These are phyloP conservation scores for Naumovozyma castellii DNA, from an alignment of 805 yeast species.

Conservation along the genomic window DNA sequence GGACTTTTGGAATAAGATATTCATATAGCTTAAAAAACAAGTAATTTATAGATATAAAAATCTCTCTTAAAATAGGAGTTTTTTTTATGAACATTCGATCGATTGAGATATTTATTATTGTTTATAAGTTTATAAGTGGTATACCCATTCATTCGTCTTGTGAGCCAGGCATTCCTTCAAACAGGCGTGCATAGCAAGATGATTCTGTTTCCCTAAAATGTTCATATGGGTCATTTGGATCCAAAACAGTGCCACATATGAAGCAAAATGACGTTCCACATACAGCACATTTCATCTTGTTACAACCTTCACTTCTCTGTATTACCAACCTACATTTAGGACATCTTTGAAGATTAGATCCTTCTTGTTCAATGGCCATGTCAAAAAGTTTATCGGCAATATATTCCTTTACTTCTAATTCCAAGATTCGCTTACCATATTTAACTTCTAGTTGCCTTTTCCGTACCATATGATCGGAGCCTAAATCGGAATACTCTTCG, in stretches of 20 bases:
- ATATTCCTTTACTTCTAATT: constrained; percentile 36
- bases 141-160: too few relatives aligned
- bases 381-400: constrained; percentile 40
- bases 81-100: too few relatives aligned
- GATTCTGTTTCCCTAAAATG: constrained; percentile 39
- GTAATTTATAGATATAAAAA: too few relatives aligned
- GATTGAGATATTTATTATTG: too few relatives aligned
- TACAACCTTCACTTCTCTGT: constrained; percentile 54
- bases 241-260: constrained; percentile 39
- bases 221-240: constrained; percentile 38
- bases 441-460: constrained; percentile 30
- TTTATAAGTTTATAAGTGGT: too few relatives aligned
- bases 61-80: too few relatives aligned
- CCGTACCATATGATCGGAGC: constrained; percentile 21
- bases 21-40: constrained; percentile 1
- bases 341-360: constrained; percentile 38
- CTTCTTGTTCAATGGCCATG: constrained; percentile 34
- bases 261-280: constrained; percentile 46
- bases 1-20: constrained; percentile 21
- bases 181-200: constrained; percentile 41
- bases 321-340: constrained; percentile 44
- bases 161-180: constrained; percentile 41
- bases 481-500: constrained; percentile 30
- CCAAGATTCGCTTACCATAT: constrained; percentile 39
- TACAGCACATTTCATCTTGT: constrained; percentile 47